Percentiles rank a stretch among this genome's conserved stretches.
phyloP scores from a whole-genome alignment of 2,329 filamentous ascomycete genomes.

The Periconia sp. region DNA sequence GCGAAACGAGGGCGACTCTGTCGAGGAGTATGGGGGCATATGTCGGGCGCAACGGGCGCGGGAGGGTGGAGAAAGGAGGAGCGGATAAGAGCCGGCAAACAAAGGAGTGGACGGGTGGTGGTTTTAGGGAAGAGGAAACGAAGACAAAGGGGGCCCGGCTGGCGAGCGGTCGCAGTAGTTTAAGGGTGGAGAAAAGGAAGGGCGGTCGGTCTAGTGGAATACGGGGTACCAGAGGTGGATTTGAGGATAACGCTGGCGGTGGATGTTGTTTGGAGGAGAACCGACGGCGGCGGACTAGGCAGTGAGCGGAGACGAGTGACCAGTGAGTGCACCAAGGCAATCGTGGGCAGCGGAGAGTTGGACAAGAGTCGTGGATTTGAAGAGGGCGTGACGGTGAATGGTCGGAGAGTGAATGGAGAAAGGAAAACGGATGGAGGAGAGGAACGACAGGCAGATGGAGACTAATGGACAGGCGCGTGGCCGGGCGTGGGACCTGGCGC shows the following conservation, averaged over 20 bases:
- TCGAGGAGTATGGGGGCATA: conserved; percentile 75
- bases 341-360: no score
- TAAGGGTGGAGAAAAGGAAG: no score
- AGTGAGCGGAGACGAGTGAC: background rate
- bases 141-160: no score
- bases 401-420: background rate
- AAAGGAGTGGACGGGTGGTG: no score
- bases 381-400: no score
- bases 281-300: background rate
- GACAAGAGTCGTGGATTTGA: no score
- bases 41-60: conserved; percentile 40
- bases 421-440: conserved; percentile 2
- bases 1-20: conserved; percentile 71
- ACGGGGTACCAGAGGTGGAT: no score
- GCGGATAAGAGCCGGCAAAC: background rate
- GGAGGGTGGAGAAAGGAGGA: background rate
- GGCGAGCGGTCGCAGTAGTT: no score
- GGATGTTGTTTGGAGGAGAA: background rate
- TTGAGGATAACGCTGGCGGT: no score
- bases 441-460: background rate
- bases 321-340: no score
- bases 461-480: background rate
- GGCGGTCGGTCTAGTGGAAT: no score
- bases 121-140: no score
- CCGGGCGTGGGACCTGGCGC: conserved; percentile 12